Evolutionary conservation across 2,329 filamentous ascomycete species (phyloP).

Genomic region (Cercospora beticola): DNA sequence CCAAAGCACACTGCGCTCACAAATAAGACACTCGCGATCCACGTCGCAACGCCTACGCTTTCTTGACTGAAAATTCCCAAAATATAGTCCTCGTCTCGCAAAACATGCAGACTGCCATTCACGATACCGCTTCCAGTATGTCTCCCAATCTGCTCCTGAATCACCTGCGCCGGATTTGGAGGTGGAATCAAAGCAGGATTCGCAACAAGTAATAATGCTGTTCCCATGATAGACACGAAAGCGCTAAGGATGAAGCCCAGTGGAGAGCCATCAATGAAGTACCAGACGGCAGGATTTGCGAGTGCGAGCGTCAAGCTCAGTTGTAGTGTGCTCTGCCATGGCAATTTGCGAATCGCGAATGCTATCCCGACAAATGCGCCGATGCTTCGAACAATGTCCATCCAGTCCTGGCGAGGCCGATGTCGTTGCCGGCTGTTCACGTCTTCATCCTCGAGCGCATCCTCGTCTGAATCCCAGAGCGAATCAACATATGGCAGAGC

Average conservation of each 20-base stretch:
- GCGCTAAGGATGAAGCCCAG: conserved; percentile 79
- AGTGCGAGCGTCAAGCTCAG: conserved; percentile 84
- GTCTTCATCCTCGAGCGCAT: conserved; percentile 26
- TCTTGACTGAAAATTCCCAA: conserved; percentile 60
- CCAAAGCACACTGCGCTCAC: conserved; percentile 95
- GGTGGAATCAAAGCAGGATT: conserved; percentile 76
- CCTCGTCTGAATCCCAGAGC: conserved; percentile 62
- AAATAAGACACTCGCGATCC: conserved; percentile 91
- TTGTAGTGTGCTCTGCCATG: conserved; percentile 94
- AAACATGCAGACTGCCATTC: conserved; percentile 24
- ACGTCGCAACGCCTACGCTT: conserved; percentile 71
- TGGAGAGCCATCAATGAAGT: conserved; percentile 85
- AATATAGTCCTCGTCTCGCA: conserved; percentile 30
- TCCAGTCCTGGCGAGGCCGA: conserved; percentile 56
- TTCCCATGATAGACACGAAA: conserved; percentile 70
- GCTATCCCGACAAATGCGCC: conserved; percentile 72
- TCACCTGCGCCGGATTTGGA: conserved; percentile 52
- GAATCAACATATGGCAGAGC: conserved; percentile 81
- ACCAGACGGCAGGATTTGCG: conserved; percentile 93
- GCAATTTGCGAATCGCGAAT: conserved; percentile 81
- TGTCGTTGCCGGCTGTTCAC: conserved; percentile 22
- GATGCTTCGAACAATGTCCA: conserved; percentile 66
- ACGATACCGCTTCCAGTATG: conserved; percentile 16
- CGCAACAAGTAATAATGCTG: conserved; percentile 69
- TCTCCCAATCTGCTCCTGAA: conserved; percentile 25